Evolutionary conservation across 1,139 yeast genomes (phyloP), one percentile per base, ranked within the genome.

Genomic region (Diutina pseudorugosa): DNA sequence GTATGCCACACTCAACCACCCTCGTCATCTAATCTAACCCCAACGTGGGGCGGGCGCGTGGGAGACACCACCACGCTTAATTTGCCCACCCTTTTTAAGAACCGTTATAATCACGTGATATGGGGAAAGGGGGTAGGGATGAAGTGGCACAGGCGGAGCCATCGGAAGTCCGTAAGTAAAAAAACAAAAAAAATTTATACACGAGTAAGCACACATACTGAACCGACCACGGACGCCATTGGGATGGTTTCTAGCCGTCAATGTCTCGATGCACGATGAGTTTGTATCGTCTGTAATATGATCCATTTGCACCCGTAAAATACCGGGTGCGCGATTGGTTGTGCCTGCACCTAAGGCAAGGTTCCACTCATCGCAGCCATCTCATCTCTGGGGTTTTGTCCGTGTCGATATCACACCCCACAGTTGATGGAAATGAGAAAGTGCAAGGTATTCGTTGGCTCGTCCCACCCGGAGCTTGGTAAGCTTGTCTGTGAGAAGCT

Each of bases 401-500:
- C 19, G 23, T 19, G 45, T 30, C 36, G 4, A 30, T 30, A 42
- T 42, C 21, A 42, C 23, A 21, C 47, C 47, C 47, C 33, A 21
- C 25, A 23, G 9, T 21, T 21, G 27, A 45, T 45, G 49, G 49
- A 45, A 25, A 93, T 93, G 98, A 87, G 98, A 70, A 90, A 90
- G 82, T 89, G 96, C 65, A 93, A 93, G 69, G 90, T 93, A 52
- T 93, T 93, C 67, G 95, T 93, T 55, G 99, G 98, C 49, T 83
- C 90, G 54, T 89, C 97, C 53, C 98, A 94, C 68, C 96, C 97
- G 7, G 96, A 89, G 65, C 76, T 93, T 59, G 98, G 98, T 36
- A 76, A 80, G 59, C 76, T 88, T 59, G 95, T 94, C 48, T 91
- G 98, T 69, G 88, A 87, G 57, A 78, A 93, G 53, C 73, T 94